phyloP scores from a whole-genome alignment of 2,329 filamentous ascomycete species.

The Hymenoscyphus occultus region DNA sequence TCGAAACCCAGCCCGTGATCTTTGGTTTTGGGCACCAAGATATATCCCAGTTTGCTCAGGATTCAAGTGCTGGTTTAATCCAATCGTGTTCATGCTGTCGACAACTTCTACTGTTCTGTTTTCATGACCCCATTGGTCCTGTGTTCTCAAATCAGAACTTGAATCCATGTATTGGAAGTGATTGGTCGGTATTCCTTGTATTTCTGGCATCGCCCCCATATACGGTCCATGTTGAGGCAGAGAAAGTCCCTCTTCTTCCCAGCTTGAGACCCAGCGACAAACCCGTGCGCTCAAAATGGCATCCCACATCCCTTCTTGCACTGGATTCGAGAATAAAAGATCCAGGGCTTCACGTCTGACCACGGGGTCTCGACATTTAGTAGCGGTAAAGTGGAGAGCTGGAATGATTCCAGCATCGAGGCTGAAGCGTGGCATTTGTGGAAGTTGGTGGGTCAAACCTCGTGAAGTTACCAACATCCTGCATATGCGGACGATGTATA shows the following conservation, averaged over 20 bases:
- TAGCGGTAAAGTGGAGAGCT: conserved; percentile 63
- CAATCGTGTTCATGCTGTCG: conserved; percentile 11
- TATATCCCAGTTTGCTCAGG: background rate
- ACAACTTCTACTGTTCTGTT: background rate
- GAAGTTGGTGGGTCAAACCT: conserved; percentile 20
- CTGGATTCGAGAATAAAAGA: conserved; percentile 54
- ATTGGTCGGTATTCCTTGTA: background rate
- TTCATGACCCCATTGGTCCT: background rate
- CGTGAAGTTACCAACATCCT: conserved; percentile 17
- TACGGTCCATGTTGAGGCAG: background rate
- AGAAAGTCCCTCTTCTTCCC: conserved; percentile 31
- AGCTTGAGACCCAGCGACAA: conserved; percentile 27
- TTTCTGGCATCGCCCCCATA: background rate
- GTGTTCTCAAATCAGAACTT: background rate
- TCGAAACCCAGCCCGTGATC: conserved; percentile 9
- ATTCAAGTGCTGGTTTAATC: background rate
- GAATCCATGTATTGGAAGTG: background rate
- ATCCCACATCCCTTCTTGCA: conserved; percentile 69
- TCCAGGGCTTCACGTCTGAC: conserved; percentile 60
- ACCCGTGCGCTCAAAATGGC: conserved; percentile 30
- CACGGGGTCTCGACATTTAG: conserved; percentile 58
- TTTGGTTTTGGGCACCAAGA: background rate
- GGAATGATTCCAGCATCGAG: conserved; percentile 63
- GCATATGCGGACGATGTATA: conserved; percentile 28
- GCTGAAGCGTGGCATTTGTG: conserved; percentile 50